Percentiles rank a stretch among this genome's conserved stretches.
phyloP scores from a whole-genome alignment of 2,329 filamentous ascomycete species.

The Lachnellula cervina region DNA sequence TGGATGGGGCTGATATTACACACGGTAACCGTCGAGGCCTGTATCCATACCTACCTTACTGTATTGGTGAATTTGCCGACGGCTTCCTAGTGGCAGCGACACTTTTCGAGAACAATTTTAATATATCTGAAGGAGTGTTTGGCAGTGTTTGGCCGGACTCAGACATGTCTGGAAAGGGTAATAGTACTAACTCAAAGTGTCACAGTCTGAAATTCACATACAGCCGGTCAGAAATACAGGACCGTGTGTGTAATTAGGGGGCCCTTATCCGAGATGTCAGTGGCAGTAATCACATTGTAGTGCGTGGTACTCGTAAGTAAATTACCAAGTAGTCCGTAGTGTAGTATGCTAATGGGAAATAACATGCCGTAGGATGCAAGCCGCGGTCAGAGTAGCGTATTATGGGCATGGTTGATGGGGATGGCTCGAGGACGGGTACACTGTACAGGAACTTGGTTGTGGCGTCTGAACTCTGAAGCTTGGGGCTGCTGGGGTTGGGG shows the following conservation, averaged over 20 bases:
- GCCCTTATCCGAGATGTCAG: slow-evolving; percentile 24
- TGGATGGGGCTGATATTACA: slow-evolving; percentile 19
- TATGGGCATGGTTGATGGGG: slow-evolving; percentile 15
- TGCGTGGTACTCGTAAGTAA: not conserved
- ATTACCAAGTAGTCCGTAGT: not conserved
- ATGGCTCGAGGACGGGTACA: not conserved
- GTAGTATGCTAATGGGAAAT: slow-evolving; percentile 5
- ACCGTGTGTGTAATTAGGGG: slow-evolving; percentile 12
- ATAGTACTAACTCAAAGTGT: not conserved
- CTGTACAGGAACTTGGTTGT: slow-evolving; percentile 9
- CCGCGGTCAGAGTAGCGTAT: slow-evolving; percentile 14
- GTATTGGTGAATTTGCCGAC: slow-evolving; percentile 18
- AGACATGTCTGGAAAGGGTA: slow-evolving; percentile 4
- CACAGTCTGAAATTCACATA: slow-evolving; percentile 4
- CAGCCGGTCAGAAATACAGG: slow-evolving; percentile 11
- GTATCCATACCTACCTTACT: no score
- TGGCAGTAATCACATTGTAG: slow-evolving; percentile 22
- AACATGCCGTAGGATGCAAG: slow-evolving; percentile 12
- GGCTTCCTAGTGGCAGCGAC: slow-evolving; percentile 8
- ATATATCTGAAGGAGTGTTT: slow-evolving; percentile 13
- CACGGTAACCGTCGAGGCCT: slow-evolving; percentile 14
- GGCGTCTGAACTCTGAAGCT: slow-evolving; percentile 16
- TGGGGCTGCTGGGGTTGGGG: slow-evolving; percentile 17
- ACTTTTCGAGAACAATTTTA: slow-evolving; percentile 9
- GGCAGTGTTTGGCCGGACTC: slow-evolving; percentile 8